Base-by-base conservation (phyloP, 306 rosid species). In the Acacia melanoxylon region DNA sequence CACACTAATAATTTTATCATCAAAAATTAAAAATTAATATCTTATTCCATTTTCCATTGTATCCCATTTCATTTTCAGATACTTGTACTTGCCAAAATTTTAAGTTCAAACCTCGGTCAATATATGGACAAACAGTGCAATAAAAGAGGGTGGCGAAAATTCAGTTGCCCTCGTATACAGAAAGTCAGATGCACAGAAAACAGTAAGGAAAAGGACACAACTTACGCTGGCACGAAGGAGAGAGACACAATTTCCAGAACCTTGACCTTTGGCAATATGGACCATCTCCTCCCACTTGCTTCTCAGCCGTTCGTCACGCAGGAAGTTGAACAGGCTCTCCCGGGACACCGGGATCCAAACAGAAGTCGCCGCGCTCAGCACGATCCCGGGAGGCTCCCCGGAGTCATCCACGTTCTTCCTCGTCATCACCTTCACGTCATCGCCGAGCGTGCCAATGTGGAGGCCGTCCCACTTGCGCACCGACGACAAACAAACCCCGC, bases 281-380 rank as follows among this genome's bases (percentile, higher is more conserved):
- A 86, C 46, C 90, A 91, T 82, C 91, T 91, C 91, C 29, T 92
- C 99, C 99, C 99, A 95, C 76, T 90, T 84, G 1, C 90, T 83
- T 79, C 99, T 87, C 16, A 83, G 42, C 40, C 67, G 86, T 44
- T 81, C 91, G 1, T 93, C 91, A 9, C 88, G 84, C 67, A 95
- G 67, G 83, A 93, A 92, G 51, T 86, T 87, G 74, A 93, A 95
- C 85, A 93, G 44, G 71, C 86, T 85, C 51, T 85, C 83, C 31
- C 87, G 89, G 3, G 96, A 42, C 16, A 92, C 85, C 0, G 98
- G 96, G 74, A 95, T 42, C 97, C 96, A 93, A 67, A 93, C 90
- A 61, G 94, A 86, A 13, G 97, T 91, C 19, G 99, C 85, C 14
- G 94, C 99, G 73, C 99, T 90, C 80, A 95, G 69, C 51, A 92